These are phyloP conservation scores for Xylaria acuta DNA, from an alignment of 495 filamentous ascomycete genomes.

Conservation along the genomic window DNA sequence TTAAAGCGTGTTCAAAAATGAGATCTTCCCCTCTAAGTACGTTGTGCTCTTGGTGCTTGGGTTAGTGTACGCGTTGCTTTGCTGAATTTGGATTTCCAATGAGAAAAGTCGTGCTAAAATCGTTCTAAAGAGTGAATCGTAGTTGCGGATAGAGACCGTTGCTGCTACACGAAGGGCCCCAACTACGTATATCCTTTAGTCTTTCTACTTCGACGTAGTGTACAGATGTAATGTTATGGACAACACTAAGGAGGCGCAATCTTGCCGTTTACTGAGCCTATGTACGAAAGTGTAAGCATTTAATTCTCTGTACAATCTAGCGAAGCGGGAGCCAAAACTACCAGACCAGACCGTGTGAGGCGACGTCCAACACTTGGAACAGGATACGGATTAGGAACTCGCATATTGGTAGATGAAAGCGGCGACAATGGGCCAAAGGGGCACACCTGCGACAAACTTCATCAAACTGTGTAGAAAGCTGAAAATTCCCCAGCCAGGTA, in stretches of 20 bases:
- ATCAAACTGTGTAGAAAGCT: neutral
- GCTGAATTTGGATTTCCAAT: neutral
- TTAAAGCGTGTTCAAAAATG: too few relatives aligned
- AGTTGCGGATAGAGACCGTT: neutral
- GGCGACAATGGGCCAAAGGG: neutral
- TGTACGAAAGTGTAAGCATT: neutral
- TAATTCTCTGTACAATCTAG: neutral
- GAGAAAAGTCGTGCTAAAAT: neutral
- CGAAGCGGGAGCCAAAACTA: neutral
- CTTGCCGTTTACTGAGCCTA: neutral
- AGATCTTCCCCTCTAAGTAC: too few relatives aligned
- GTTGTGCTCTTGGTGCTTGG: too few relatives aligned
- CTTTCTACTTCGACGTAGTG: neutral
- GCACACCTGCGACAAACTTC: neutral
- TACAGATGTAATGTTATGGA: neutral
- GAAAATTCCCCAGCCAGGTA: neutral
- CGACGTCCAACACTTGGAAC: neutral
- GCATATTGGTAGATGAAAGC: neutral
- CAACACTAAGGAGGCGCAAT: neutral
- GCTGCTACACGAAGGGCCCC: neutral
- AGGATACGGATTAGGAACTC: neutral
- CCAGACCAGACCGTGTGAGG: neutral
- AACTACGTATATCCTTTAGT: too few relatives aligned
- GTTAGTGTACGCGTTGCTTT: too few relatives aligned
- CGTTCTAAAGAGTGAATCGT: neutral